Evolutionary conservation across 83 land plant species (phyloP).

Genomic region (Picea mariana): DNA sequence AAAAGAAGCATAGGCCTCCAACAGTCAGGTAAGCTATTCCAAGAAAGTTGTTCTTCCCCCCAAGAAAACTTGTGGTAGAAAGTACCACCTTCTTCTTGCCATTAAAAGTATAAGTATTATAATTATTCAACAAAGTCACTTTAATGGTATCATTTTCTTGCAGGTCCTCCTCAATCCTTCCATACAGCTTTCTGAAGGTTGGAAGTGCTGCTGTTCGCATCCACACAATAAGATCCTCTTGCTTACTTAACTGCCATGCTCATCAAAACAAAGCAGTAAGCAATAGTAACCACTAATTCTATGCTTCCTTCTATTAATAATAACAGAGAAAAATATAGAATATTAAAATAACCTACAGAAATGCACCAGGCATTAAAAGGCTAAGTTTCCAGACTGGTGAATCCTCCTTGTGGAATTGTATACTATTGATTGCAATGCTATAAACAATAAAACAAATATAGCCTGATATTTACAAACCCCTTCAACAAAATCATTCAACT

Average conservation of each 20-base stretch:
- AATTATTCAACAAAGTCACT: conserved; percentile 38
- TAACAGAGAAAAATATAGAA: background rate
- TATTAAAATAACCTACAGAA: background rate
- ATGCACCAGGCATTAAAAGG: no score
- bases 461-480: background rate
- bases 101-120: conserved; percentile 65
- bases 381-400: no score
- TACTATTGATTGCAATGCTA: background rate
- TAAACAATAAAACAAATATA: background rate
- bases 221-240: conserved; percentile 77
- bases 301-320: background rate
- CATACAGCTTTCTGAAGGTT: conserved; percentile 69
- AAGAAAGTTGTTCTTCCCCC: conserved; percentile 68
- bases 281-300: background rate
- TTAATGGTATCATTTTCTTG: conserved; percentile 28
- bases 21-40: conserved; percentile 70
- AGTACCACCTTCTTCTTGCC: conserved; percentile 74
- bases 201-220: conserved; percentile 77
- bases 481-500: background rate
- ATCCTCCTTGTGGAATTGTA: background rate
- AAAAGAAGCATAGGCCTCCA: conserved; percentile 64
- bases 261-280: background rate
- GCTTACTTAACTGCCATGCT: conserved; percentile 48
- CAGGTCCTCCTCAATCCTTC: conserved; percentile 57
- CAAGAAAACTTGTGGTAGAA: conserved; percentile 71